These are phyloP conservation scores for Alisma plantagoaquatica DNA, from an alignment of 106 monocot genomes.

Conservation along the genomic window DNA sequence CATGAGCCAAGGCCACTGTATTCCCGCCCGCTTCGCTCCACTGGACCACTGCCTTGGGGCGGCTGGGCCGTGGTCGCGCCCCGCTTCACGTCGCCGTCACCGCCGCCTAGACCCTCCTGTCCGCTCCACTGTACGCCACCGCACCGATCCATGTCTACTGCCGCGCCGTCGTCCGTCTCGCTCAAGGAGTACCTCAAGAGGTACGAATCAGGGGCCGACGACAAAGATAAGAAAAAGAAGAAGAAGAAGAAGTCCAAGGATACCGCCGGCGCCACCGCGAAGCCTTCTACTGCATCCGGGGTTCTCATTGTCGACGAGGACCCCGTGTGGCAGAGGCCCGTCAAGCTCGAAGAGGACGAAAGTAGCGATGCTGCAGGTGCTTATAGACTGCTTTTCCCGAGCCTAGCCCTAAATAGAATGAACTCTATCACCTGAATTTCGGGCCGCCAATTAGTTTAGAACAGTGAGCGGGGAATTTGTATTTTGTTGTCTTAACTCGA, in stretches of 20 bases:
- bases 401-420: too few species aligned
- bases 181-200: constrained; percentile 88
- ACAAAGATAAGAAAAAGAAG: constrained; percentile 41
- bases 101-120: not conserved
- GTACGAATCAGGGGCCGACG: constrained; percentile 39
- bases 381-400: too few species aligned
- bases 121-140: not conserved
- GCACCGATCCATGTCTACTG: not conserved
- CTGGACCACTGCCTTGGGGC: too few species aligned
- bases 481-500: too few species aligned
- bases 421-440: too few species aligned
- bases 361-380: constrained; percentile 32
- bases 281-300: constrained; percentile 17
- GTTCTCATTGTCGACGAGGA: constrained; percentile 86
- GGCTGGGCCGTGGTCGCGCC: too few species aligned
- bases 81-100: too few species aligned
- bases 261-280: not conserved
- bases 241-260: constrained; percentile 49
- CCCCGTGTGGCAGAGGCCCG: constrained; percentile 83
- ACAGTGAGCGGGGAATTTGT: too few species aligned
- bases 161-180: constrained; percentile 21
- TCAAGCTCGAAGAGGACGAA: constrained; percentile 35
- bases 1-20: too few species aligned
- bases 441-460: too few species aligned
- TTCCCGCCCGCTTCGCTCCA: too few species aligned